Percentiles rank a stretch among this genome's conserved stretches.
These are phyloP conservation scores for Aureobasidium zeae DNA, from an alignment of 2,329 filamentous ascomycete species.

Conservation along the genomic window DNA sequence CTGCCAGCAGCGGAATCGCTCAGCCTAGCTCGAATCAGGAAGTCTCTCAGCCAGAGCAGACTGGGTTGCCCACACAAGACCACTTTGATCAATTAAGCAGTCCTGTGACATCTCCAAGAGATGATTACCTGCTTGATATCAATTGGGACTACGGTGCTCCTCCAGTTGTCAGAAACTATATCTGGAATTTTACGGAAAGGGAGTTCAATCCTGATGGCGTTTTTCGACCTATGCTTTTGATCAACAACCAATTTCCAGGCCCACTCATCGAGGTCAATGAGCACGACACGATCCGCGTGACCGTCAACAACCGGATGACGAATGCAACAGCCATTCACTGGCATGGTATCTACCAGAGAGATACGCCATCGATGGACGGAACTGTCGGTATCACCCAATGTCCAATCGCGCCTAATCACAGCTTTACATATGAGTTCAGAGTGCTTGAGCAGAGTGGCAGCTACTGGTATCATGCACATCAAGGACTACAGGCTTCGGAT, in stretches of 20 bases:
- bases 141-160: conserved; percentile 47
- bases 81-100: neutral
- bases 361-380: conserved; percentile 58
- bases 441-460: conserved; percentile 36
- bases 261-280: conserved; percentile 40
- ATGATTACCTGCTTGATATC: conserved; percentile 49
- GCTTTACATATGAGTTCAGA: conserved; percentile 55
- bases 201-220: conserved; percentile 51
- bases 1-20: neutral
- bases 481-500: conserved; percentile 50
- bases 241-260: conserved; percentile 34
- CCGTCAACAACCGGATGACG: conserved; percentile 51
- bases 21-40: neutral
- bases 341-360: conserved; percentile 61
- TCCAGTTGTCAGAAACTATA: conserved; percentile 46
- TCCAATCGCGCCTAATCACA: conserved; percentile 45
- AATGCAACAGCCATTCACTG: conserved; percentile 56
- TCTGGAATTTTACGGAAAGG: conserved; percentile 52
- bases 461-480: conserved; percentile 56
- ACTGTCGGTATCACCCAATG: conserved; percentile 55
- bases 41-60: neutral
- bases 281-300: conserved; percentile 58
- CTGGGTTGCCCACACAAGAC: no score
- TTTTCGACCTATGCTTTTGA: conserved; percentile 33
- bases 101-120: neutral